Evolutionary conservation across 1,284 basidiomycete species (phyloP), one percentile per base, ranked within the genome.

Genomic region (Pseudozyma sp.): DNA sequence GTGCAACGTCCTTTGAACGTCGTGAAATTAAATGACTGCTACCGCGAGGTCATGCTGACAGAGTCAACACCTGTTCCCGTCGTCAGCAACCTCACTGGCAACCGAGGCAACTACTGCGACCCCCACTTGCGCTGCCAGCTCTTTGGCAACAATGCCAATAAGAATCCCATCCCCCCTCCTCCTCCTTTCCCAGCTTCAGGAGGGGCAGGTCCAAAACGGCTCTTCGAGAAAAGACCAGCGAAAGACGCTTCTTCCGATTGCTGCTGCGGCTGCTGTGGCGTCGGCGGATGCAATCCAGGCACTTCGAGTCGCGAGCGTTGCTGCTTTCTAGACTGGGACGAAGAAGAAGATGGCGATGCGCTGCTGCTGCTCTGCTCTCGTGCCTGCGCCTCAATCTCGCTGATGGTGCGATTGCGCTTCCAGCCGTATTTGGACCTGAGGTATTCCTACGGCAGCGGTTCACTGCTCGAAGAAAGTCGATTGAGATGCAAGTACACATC

Each of bases 401-500:
- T 59, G 50, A 71, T 70, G 59, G 64, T 69, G 52, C 73, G 73
- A 40, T 76, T 76, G 42, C 53, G 58, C 69, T 68, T 71, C 65
- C 73, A 65, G 61, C 73, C 73, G 38, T 65, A 68, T 68, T 76
- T 76, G 69, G 73, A 76, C 73, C 73, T 69, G 68, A 60, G 64
- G 65, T 62, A 67, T 70, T 75, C 69, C 73, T 76, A 87, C 71
- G 86, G 86, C 36, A 87, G 79, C 19, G 86, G 86, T 71, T 87
- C 86, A 53, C 84, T 85, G 71, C 80, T 83, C 49, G 84, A 84
- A 7, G 85, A 86, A 16, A 95, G 88, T 58, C 92, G 89, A 83
- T 95, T 95, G 56, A 95, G 86, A 84, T 95, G 93, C 73, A 95
- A 93, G 83, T 95, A 95, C 0, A 95, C 92, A 49, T 83, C 82